phyloP scores from a whole-genome alignment of 2,329 filamentous ascomycete genomes.

The Monilinia vaccinii-corymbosi region DNA sequence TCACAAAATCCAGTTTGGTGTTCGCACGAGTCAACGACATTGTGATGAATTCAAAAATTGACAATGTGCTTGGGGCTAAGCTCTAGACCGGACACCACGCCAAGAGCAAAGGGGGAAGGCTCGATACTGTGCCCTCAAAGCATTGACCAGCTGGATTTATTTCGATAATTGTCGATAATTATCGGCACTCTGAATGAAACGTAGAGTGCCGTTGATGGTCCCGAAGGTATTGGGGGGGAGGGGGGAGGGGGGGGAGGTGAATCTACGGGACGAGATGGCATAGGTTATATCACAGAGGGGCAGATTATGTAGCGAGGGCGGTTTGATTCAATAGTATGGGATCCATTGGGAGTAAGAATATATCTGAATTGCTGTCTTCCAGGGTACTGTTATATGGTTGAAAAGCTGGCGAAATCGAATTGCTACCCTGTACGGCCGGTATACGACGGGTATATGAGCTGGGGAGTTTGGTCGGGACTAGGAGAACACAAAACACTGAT shows the following conservation, averaged over 20 bases:
- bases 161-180: too few relatives aligned
- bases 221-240: too few relatives aligned
- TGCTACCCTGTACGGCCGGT: not conserved
- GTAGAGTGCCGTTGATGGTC: not conserved
- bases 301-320: not conserved
- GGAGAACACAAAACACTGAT: not conserved
- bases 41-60: too few relatives aligned
- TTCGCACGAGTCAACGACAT: too few relatives aligned
- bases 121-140: not conserved
- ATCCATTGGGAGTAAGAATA: too few relatives aligned
- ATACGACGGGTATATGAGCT: not conserved
- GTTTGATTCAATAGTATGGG: not conserved
- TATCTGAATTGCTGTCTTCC: not conserved
- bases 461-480: not conserved
- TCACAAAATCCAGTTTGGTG: too few relatives aligned
- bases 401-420: not conserved
- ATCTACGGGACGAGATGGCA: not conserved
- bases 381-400: not conserved
- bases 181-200: not conserved
- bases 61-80: too few relatives aligned
- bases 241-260: too few relatives aligned
- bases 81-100: too few relatives aligned
- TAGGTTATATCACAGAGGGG: not conserved
- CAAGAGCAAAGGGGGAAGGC: not conserved
- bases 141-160: fast-evolving